phyloP scores from a whole-genome alignment of 208 protist species.

The Naegleria gruberi region DNA sequence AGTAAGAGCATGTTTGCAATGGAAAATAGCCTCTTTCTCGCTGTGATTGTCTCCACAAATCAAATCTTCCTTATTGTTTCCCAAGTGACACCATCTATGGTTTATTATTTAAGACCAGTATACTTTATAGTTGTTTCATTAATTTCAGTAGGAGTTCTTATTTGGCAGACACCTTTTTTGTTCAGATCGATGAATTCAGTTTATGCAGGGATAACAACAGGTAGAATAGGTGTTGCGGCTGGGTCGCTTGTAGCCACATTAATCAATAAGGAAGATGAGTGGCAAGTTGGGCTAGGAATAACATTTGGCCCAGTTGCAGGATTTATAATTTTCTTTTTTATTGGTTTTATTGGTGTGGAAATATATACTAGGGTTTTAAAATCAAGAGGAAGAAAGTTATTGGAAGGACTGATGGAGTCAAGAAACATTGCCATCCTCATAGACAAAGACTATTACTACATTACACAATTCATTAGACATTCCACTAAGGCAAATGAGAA shows the following conservation, averaged over 20 bases:
- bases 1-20: not conserved
- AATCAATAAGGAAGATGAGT: not conserved
- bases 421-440: not conserved
- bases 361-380: not conserved
- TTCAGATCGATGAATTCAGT: not conserved
- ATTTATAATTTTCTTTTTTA: not conserved
- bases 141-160: not conserved
- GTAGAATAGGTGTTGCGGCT: not conserved
- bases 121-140: not conserved
- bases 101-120: not conserved
- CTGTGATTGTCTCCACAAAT: not conserved
- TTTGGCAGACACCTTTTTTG: not conserved
- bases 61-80: not conserved
- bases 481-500: not conserved
- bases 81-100: not conserved
- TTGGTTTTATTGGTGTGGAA: not conserved
- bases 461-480: not conserved
- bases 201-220: not conserved
- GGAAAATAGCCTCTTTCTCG: not conserved
- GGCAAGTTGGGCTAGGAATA: not conserved
- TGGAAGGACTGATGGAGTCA: not conserved
- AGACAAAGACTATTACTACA: not conserved
- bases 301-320: not conserved
- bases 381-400: not conserved
- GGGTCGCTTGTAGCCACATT: not conserved